Evolutionary conservation across 2,329 filamentous ascomycete genomes (phyloP), one percentile per base, ranked within the genome.

Genomic region (Exophiala alcalophila): DNA sequence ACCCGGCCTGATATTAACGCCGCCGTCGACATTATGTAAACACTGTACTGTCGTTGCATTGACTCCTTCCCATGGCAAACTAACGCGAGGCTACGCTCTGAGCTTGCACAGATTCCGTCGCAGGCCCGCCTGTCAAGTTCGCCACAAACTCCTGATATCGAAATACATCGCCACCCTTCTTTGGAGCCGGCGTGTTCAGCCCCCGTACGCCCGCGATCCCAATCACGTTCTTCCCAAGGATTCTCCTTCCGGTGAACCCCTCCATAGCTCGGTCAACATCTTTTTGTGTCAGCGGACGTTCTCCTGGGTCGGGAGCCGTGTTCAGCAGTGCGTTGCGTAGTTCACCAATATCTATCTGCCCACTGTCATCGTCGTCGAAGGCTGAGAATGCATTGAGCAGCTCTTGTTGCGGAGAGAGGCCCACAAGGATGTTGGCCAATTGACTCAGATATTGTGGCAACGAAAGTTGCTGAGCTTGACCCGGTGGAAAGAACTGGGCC

Each of bases 361-460:
- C 92, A 57, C 86, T 92, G 62, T 98, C 92, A 51, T 94, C 89
- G 50, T 94, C 86, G 60, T 98, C 92, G 61, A 97, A 97, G 0
- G 92, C 92, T 2, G 88, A 88, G 55, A 98, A 91, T 0, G 92
- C 92, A 1, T 89, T 91, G 14, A 88, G 71, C 7, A 98, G 76
- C 61, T 98, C 92, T 11, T 80, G 76, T 15, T 81, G 78, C 0
- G 86, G 82, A 1, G 87, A 94, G 12, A 97, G 72, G 0, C 81
- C 77, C 1, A 80, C 78, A 3, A 97, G 72, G 2, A 86, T 76
- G 7, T 79, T 77, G 1, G 90, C 86, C 2, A 98, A 72, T 1
- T 82, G 83, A 60, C 88, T 91, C 15, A 98, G 75, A 61, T 94
- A 98, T 3, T 82, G 79, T 0, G 90, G 86, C 27, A 98, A 79